These are phyloP conservation scores for Halophytophthora polymorphica DNA, from an alignment of 352 stramenopile genomes.

Conservation along the genomic window DNA sequence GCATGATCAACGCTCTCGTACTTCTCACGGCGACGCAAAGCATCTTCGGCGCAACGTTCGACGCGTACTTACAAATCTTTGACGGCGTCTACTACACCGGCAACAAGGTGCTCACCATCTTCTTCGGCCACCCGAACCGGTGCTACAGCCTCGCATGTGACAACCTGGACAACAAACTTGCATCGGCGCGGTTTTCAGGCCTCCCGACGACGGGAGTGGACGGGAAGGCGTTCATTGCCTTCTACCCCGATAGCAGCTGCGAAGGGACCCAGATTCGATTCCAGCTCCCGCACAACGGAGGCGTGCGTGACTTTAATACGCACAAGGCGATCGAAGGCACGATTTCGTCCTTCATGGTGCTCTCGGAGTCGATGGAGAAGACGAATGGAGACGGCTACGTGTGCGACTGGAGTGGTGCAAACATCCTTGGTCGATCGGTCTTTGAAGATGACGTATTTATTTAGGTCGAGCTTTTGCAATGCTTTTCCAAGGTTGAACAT, in stretches of 20 bases:
- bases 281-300: neutral
- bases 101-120: neutral
- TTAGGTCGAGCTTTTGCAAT: too few species aligned
- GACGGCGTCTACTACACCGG: neutral
- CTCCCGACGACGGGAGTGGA: conserved; percentile 1
- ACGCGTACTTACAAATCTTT: neutral
- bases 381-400: neutral
- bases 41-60: neutral
- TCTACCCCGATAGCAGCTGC: conserved; percentile 7
- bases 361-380: neutral
- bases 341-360: conserved; percentile 4
- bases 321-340: neutral
- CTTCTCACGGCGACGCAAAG: too few species aligned
- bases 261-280: neutral
- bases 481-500: too few species aligned
- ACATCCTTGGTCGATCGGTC: too few species aligned
- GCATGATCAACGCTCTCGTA: too few species aligned
- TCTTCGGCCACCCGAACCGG: conserved; percentile 1
- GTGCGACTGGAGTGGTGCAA: neutral
- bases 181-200: conserved; percentile 4
- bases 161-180: conserved; percentile 5
- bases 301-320: neutral
- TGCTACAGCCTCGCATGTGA: conserved; percentile 18
- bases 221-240: conserved; percentile 4
- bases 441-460: too few species aligned